Base-by-base conservation (phyloP, 306 rosid genomes). In the Begonia loranthoides region DNA sequence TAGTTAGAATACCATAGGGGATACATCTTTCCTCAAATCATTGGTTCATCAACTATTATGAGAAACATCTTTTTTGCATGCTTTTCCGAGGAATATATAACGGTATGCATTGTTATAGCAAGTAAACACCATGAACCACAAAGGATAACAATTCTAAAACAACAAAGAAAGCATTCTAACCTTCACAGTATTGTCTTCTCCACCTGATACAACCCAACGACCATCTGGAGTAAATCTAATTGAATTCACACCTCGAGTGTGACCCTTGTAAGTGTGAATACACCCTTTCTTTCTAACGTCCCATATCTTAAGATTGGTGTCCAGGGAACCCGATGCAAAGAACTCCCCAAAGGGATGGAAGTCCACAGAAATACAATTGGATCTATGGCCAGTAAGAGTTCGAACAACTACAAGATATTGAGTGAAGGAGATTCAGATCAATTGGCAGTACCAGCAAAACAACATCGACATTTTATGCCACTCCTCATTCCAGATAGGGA, bases 121-220 rank as follows among this genome's bases (percentile, higher is more conserved):
- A n/a, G 17, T 3, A 49, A 49, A 49, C 52, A 49, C 52, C 52
- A 49, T 49, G 17, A 13, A 49, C 52, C 4, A 49, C 19, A 49
- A 49, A 9, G 19, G 9, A 49, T 13, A 48, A 17, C 36, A 16
- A 28, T 17, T 47, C 48, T 9, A 33, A 15, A 59, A 68, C 36
- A 5, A 28, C 9, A 28, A 28, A 28, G 36, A 7, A 28, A 28
- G 36, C 36, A 28, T 28, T 41, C 73, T 57, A 72, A 90, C 99
- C 95, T 90, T 90, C 68, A 90, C 99, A 3, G 94, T 86, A 70
- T 90, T 79, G 78, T 90, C 99, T 78, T 90, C 99, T 57, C 99
- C 99, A 60, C 99, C 94, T 21, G 99, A 90, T 59, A 90, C 99
- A 73, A 90, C 94, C 99, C 99, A 90, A 9, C 99, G 99, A 55